Percentiles rank a stretch among this genome's conserved stretches.
phyloP scores from a whole-genome alignment of 306 rosid genomes.

The Citrullus colocynthis region DNA sequence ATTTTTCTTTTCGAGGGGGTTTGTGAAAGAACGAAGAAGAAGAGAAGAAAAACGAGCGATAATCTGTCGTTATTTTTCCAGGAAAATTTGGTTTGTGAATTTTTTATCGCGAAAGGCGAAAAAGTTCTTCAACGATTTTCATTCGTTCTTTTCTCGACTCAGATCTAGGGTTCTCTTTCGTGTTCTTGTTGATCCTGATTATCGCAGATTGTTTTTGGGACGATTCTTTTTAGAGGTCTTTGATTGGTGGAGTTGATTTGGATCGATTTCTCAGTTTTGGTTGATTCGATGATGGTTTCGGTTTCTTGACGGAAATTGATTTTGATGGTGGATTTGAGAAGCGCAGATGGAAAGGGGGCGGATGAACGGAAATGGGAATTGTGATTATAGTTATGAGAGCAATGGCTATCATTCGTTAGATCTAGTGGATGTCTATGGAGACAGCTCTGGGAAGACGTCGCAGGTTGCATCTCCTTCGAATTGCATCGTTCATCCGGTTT shows the following conservation, averaged over 20 bases:
- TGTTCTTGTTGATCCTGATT: background rate
- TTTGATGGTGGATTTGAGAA: slow-evolving; percentile 19
- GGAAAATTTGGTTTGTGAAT: slow-evolving; percentile 17
- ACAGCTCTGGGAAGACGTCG: background rate
- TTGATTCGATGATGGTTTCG: background rate
- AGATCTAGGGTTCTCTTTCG: background rate
- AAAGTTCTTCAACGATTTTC: background rate
- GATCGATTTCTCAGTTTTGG: background rate
- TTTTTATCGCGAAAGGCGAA: background rate
- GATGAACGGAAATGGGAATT: slow-evolving; percentile 21
- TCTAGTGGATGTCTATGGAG: slow-evolving; percentile 9
- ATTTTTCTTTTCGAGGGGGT: background rate
- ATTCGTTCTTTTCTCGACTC: background rate
- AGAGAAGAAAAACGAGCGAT: background rate
- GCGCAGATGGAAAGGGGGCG: slow-evolving; percentile 38
- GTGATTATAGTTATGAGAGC: slow-evolving; percentile 1
- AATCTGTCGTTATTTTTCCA: slow-evolving; percentile 17
- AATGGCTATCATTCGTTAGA: slow-evolving; percentile 15
- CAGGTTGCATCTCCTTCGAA: slow-evolving; percentile 14
- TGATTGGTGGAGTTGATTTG: background rate
- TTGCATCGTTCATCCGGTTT: slow-evolving; percentile 49
- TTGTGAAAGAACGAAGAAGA: background rate
- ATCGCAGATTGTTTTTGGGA: background rate
- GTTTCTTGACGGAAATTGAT: slow-evolving; percentile 3
- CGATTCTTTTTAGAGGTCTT: background rate